Evolutionary conservation across 2,329 filamentous ascomycete species (phyloP), one percentile per base, ranked within the genome.

Genomic region (Diaporthe eres): DNA sequence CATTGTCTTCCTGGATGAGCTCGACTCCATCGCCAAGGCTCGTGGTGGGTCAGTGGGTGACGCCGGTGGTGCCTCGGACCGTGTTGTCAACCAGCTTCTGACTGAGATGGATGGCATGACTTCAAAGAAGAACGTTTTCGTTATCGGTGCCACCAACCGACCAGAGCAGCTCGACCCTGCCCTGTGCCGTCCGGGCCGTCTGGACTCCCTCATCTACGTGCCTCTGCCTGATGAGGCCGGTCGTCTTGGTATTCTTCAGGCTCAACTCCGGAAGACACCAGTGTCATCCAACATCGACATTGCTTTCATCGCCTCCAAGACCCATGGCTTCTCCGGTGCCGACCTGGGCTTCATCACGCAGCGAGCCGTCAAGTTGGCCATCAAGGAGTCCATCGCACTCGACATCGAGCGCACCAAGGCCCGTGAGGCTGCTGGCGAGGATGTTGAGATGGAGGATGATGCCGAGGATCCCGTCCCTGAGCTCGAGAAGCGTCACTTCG

Each of bases 51-150:
- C 96, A 76, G 91, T 95, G 77, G 97, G 97, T 79, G 97, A 99
- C 88, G 97, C 97, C 82, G 97, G 97, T 79, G 97, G 97, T 91
- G 97, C 97, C 79, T 98, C 96, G 63, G 97, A 99, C 88, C 97
- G 97, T 93, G 97, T 99, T 81, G 97, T 99, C 86, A 99, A 99
- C 90, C 97, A 99, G 90, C 95, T 99, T 84, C 89, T 99, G 83
- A 99, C 97, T 80, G 95, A 94, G 95, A 91, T 77, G 76, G 96
- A 98, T 81, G 96, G 96, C 82, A 98, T 98, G 96, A 98, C 96
- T 61, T 98, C 96, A 53, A 99, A 99, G 94, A 99, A 99, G 94
- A 99, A 99, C 85, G 97, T 99, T 79, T 99, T 99, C 87, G 97
- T 99, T 79, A 99, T 99, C 81, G 97, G 97, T 85, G 97, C 97